A percentile compares a stretch with the other conserved stretches of the same genome.
These are phyloP conservation scores for Sclerospora graminicola DNA, from an alignment of 352 stramenopile species.

Conservation along the genomic window DNA sequence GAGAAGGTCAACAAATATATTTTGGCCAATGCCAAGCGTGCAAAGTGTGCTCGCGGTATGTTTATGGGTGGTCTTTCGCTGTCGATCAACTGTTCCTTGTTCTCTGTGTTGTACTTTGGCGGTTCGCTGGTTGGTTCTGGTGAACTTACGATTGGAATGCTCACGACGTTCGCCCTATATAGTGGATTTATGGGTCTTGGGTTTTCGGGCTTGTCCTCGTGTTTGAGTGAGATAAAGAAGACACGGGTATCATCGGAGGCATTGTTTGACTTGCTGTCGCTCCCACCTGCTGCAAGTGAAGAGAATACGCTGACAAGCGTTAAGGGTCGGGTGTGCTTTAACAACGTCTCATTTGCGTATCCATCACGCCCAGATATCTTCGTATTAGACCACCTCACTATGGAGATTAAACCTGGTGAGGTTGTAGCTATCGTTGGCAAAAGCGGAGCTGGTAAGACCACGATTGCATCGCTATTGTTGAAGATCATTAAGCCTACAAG, in stretches of 20 bases:
- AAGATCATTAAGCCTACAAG: slow-evolving; percentile 61
- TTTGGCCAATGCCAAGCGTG: slow-evolving; percentile 50
- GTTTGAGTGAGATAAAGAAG: slow-evolving; percentile 66
- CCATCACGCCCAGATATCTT: slow-evolving; percentile 56
- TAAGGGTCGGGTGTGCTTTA: slow-evolving; percentile 61
- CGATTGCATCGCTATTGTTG: slow-evolving; percentile 66
- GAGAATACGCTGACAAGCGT: slow-evolving; percentile 34
- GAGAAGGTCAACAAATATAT: slow-evolving; percentile 57
- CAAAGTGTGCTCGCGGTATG: slow-evolving; percentile 73
- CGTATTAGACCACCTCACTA: slow-evolving; percentile 51
- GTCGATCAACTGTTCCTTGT: slow-evolving; percentile 84
- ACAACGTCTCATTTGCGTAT: slow-evolving; percentile 79
- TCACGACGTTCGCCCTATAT: slow-evolving; percentile 88
- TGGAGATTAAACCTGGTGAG: slow-evolving; percentile 71
- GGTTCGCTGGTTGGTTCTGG: slow-evolving; percentile 76
- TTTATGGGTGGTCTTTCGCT: slow-evolving; percentile 86
- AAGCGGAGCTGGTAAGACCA: slow-evolving; percentile 80
- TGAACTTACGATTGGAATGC: slow-evolving; percentile 82
- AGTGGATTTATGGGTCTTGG: slow-evolving; percentile 86
- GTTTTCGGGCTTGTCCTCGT: slow-evolving; percentile 82
- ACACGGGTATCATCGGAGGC: slow-evolving; percentile 61
- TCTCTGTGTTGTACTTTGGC: slow-evolving; percentile 86
- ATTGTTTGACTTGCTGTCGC: slow-evolving; percentile 56
- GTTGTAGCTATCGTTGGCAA: slow-evolving; percentile 80
- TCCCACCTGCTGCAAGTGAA: slow-evolving; percentile 31